Conservation (phyloP, 208 protist genomes). For the Trypanosoma caninum region DNA sequence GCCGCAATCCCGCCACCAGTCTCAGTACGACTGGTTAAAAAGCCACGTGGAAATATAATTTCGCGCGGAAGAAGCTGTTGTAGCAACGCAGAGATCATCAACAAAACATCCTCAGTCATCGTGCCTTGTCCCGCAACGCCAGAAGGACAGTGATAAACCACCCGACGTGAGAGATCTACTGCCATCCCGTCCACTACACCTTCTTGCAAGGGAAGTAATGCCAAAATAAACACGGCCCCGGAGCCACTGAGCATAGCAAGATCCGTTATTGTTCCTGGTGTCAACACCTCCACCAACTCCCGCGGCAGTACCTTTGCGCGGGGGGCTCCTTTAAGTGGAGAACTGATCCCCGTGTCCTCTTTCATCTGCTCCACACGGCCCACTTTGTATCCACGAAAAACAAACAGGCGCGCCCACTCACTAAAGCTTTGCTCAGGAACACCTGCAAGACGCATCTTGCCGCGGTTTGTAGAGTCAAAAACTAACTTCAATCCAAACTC, state of each 20-base stretch:
- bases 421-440: constrained; percentile 91
- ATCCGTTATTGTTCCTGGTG: constrained; percentile 91
- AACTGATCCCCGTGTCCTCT: constrained; percentile 27
- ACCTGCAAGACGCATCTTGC: constrained; percentile 92
- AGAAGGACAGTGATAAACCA: constrained; percentile 68
- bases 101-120: constrained; percentile 11
- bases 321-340: constrained; percentile 3
- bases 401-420: constrained; percentile 91
- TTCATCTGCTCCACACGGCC: constrained; percentile 93
- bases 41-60: constrained; percentile 51
- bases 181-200: constrained; percentile 65
- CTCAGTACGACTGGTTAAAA: neutral
- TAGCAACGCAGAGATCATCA: constrained; percentile 40
- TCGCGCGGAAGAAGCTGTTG: constrained; percentile 79
- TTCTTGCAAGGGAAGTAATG: constrained; percentile 34
- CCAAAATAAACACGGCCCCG: constrained; percentile 61
- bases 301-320: constrained; percentile 70
- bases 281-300: constrained; percentile 88
- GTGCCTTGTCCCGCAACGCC: neutral
- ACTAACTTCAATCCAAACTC: constrained; percentile 95
- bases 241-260: constrained; percentile 74
- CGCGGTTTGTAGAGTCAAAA: constrained; percentile 73
- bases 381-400: constrained; percentile 91
- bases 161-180: constrained; percentile 74
- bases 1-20: neutral